These are phyloP conservation scores for Candida jianshihensis DNA, from an alignment of 805 yeast genomes.

Conservation along the genomic window DNA sequence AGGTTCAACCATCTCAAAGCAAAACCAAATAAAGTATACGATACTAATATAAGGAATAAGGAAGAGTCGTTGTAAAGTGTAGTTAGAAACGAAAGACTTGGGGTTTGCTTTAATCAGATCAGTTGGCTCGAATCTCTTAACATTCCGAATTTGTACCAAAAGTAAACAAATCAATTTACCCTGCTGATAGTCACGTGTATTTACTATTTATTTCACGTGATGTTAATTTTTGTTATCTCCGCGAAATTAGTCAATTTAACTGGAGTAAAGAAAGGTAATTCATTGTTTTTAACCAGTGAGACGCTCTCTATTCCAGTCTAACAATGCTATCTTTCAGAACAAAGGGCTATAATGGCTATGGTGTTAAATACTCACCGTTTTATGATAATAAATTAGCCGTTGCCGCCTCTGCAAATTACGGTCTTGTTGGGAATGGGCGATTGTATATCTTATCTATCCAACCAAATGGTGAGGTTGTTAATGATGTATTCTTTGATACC, in stretches of 20 bases:
- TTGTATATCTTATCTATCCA: conserved; percentile 63
- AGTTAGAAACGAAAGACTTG: too few relatives aligned
- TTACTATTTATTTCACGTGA: too few relatives aligned
- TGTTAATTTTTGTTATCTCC: too few relatives aligned
- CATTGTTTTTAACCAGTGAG: too few relatives aligned
- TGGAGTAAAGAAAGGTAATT: too few relatives aligned
- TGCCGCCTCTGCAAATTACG: conserved; percentile 87
- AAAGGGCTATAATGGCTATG: conserved; percentile 78
- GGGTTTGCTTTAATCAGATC: neutral
- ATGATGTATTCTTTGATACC: conserved; percentile 65
- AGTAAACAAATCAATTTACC: conserved; percentile 5
- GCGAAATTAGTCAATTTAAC: too few relatives aligned
- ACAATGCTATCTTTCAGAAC: conserved; percentile 69
- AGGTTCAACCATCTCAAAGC: too few relatives aligned
- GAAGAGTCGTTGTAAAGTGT: too few relatives aligned
- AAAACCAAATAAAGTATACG: too few relatives aligned
- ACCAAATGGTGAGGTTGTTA: conserved; percentile 52
- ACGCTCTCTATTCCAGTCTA: too few relatives aligned
- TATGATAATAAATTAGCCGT: conserved; percentile 86
- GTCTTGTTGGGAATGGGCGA: conserved; percentile 90
- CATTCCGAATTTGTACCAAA: neutral
- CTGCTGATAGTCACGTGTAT: too few relatives aligned
- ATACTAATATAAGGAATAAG: too few relatives aligned
- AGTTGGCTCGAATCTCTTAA: neutral
- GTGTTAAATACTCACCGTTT: conserved; percentile 85